Evolutionary conservation across 1,284 basidiomycete species (phyloP).

Genomic region (Rhodotorula sp.): DNA sequence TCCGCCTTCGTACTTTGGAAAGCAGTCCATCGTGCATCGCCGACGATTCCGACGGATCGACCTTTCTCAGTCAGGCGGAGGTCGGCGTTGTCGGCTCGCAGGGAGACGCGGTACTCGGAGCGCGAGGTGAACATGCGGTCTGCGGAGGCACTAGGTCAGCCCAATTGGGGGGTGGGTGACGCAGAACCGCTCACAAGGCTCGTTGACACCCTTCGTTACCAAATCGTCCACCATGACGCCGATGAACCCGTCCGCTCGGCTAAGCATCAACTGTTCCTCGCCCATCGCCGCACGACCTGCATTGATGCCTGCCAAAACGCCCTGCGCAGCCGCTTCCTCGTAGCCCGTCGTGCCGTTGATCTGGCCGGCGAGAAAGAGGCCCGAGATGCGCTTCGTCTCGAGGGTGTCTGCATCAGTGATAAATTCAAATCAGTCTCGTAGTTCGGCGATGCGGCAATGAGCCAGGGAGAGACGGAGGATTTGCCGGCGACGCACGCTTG

Average conservation of each 20-base stretch:
- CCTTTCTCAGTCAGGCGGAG: constrained; percentile 72
- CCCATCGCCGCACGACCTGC: constrained; percentile 68
- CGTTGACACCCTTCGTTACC: constrained; percentile 79
- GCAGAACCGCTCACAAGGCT: constrained; percentile 59
- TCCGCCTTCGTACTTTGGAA: constrained; percentile 57
- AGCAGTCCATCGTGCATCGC: constrained; percentile 61
- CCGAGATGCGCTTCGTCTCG: constrained; percentile 78
- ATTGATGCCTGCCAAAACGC: constrained; percentile 78
- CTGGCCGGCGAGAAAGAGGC: constrained; percentile 81
- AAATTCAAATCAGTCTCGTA: background rate
- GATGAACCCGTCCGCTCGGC: constrained; percentile 75
- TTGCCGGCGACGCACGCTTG: constrained; percentile 55
- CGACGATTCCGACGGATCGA: constrained; percentile 58
- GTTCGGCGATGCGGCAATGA: background rate
- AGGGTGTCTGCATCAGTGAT: constrained; percentile 63
- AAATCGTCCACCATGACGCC: constrained; percentile 91
- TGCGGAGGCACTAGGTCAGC: constrained; percentile 45
- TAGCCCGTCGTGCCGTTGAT: constrained; percentile 88
- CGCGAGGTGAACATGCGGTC: constrained; percentile 91
- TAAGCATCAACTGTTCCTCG: constrained; percentile 63
- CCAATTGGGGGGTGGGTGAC: background rate
- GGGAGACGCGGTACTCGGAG: constrained; percentile 81
- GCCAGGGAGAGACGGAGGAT: background rate
- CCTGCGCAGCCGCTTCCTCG: constrained; percentile 87
- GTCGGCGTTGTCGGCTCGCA: constrained; percentile 86